Conservation (phyloP, 768 basidiomycete species). For the Filobasidium wieringae region DNA sequence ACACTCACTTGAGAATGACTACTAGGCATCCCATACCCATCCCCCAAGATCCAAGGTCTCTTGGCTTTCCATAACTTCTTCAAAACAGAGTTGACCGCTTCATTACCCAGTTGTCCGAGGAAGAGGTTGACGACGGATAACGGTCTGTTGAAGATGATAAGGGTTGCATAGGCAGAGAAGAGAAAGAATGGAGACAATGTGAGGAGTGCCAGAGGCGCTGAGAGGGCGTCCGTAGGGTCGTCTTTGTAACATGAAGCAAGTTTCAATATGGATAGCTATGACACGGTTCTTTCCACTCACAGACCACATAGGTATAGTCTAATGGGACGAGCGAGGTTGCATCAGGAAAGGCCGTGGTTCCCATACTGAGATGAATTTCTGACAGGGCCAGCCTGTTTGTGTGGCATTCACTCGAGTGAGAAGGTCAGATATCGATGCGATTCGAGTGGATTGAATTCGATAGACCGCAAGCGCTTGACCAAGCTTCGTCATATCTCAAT, state of each 20-base stretch:
- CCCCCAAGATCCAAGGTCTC: constrained; percentile 29
- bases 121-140: constrained; percentile 26
- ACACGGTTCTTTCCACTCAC: not conserved
- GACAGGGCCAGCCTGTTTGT: no score
- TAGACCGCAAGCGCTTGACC: no score
- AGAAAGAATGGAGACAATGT: constrained; percentile 36
- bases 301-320: constrained; percentile 11
- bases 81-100: constrained; percentile 24
- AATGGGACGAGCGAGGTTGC: constrained; percentile 1
- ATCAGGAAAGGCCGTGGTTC: constrained; percentile 2
- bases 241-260: constrained; percentile 17
- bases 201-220: constrained; percentile 30
- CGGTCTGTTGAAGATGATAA: constrained; percentile 29
- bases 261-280: not conserved
- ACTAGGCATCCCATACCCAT: constrained; percentile 37
- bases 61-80: constrained; percentile 25
- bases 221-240: constrained; percentile 31
- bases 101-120: constrained; percentile 28
- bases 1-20: constrained; percentile 30
- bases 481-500: no score
- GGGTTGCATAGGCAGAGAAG: constrained; percentile 34
- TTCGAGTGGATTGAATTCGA: no score
- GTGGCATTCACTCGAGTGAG: no score
- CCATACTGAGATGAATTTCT: no score
- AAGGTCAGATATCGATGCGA: no score